Conservation (phyloP, 78 protist species). For the Planoprotostelium fungivorum region DNA sequence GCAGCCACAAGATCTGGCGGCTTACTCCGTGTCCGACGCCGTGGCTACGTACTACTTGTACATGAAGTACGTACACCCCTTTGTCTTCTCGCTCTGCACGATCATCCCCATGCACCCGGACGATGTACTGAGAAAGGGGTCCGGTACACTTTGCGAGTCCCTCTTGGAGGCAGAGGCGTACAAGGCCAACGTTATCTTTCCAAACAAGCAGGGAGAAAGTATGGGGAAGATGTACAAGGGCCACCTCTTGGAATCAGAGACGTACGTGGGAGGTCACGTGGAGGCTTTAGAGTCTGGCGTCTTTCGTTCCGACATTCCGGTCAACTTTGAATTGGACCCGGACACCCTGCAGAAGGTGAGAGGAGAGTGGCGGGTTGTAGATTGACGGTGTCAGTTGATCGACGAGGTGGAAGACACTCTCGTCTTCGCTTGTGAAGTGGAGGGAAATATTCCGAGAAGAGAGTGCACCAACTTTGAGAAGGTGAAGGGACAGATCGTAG, state of each 20-base stretch:
- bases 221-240: conserved; percentile 67
- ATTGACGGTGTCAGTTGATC: background rate
- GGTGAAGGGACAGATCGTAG: conserved; percentile 36
- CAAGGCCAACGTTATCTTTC: conserved; percentile 81
- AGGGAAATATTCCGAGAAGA: background rate
- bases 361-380: background rate
- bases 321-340: conserved; percentile 63
- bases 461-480: conserved; percentile 65
- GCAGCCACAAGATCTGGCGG: conserved; percentile 76
- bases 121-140: conserved; percentile 96
- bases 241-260: conserved; percentile 90
- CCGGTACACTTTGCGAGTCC: conserved; percentile 18
- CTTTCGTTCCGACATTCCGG: conserved; percentile 87
- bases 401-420: background rate
- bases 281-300: conserved; percentile 94
- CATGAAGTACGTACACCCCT: conserved; percentile 94
- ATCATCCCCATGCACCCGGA: conserved; percentile 97
- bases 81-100: conserved; percentile 97
- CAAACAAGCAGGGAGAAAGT: conserved; percentile 86
- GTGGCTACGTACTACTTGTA: conserved; percentile 98
- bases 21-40: conserved; percentile 99
- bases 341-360: conserved; percentile 11
- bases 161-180: conserved; percentile 71
- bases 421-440: background rate
- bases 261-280: conserved; percentile 99